Percentiles rank a stretch among this genome's conserved stretches.
Evolutionary conservation across 331 rosid species (phyloP).

Genomic region (Prunus yedoensis): DNA sequence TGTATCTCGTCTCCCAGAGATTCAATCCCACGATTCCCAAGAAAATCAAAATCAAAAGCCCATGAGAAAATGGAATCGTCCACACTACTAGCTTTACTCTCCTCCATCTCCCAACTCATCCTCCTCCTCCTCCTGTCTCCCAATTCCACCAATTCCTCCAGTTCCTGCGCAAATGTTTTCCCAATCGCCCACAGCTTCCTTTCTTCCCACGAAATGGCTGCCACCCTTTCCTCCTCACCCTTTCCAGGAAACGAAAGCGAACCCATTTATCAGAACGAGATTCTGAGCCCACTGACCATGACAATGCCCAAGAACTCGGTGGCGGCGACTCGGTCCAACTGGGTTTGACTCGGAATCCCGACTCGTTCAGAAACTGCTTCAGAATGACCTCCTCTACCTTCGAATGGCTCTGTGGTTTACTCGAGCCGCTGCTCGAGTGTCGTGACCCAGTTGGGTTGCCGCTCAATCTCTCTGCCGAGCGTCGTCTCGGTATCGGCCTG

Average conservation of each 20-base stretch:
- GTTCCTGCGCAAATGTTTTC: constrained; percentile 25
- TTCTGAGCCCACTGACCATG: constrained; percentile 14
- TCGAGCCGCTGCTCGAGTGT: constrained; percentile 82
- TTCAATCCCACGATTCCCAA: constrained; percentile 38
- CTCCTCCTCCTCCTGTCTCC: constrained; percentile 51
- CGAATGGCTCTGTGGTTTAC: constrained; percentile 79
- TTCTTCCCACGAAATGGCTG: constrained; percentile 54
- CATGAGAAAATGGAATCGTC: constrained; percentile 54
- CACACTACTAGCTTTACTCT: constrained; percentile 64
- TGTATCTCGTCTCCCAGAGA: constrained; percentile 17
- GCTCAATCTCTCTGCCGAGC: constrained; percentile 61
- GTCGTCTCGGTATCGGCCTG: constrained; percentile 77
- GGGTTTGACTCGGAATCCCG: constrained; percentile 42
- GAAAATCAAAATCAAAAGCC: constrained; percentile 22
- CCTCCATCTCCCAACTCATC: constrained; percentile 53
- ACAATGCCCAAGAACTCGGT: background rate
- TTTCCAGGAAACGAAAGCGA: constrained; percentile 47
- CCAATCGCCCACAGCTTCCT: constrained; percentile 56
- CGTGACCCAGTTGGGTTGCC: constrained; percentile 70
- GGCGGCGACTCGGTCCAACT: background rate
- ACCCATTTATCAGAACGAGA: constrained; percentile 24
- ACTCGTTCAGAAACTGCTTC: constrained; percentile 52
- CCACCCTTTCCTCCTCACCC: constrained; percentile 45
- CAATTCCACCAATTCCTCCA: constrained; percentile 31
- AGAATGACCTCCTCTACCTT: constrained; percentile 74